Evolutionary conservation across 2,329 filamentous ascomycete genomes (phyloP), one percentile per base, ranked within the genome.

Genomic region (Fusarium decemcellulare): DNA sequence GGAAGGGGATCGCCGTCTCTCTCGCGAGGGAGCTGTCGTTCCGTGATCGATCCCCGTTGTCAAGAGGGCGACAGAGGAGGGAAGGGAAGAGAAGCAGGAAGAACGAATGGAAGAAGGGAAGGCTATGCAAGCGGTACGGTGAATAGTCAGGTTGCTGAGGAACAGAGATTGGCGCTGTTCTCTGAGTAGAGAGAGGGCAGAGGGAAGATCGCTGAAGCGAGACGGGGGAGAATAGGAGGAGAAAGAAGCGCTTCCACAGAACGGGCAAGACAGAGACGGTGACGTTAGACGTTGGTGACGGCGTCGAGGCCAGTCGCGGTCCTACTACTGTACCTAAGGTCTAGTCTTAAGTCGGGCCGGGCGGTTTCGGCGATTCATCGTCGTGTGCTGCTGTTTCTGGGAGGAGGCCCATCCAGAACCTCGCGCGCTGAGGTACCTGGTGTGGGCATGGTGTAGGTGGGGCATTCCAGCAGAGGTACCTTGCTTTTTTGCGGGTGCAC

Each of bases 231-330:
- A 43, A n/a, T 58, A 72, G 62, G 57, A 40, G 59, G 55, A 50
- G 32, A 56, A 48, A 62, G 30, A 47, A 55, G 46, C 44, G 52
- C 39, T 47, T 54, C 30, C 56, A 61, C 34, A 58, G 57, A 58
- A 42, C 50, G 46, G 60, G 62, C 50, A 68, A 60, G 59, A 60
- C 43, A 69, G 52, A 56, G 54, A 71, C 56, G 68, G 72, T 74
- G 72, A 74, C 72, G 72, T 74, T 74, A 51, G 56, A 65, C 60
- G 56, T 53, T 72, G 51, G 74, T 76, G 54, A 78, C 74, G 57
- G 76, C 76, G 60, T 76, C 73, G 50, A 72, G 63, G 54, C 61
- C 65, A 62, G 59, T 57, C 34, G 39, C 57, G 52, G 56, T 46
- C 39, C 48, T 39, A 47, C 46, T 40, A 51, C 29, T n/a, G 34